These are phyloP conservation scores for Melanopsichium pennsylvanicum DNA, from an alignment of 1,284 basidiomycete species.

Conservation along the genomic window DNA sequence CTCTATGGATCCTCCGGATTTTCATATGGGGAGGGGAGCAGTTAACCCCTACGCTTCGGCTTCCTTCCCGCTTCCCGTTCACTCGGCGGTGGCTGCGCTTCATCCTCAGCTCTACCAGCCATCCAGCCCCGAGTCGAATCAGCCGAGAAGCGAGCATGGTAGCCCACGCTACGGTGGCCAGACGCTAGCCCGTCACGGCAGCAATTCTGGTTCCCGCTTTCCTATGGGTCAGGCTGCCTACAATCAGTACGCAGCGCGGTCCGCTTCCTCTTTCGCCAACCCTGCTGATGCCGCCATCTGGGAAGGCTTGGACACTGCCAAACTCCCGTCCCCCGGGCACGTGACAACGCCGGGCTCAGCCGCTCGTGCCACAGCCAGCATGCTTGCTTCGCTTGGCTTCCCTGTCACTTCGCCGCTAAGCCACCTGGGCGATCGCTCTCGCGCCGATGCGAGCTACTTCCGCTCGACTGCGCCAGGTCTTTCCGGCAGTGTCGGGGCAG, in stretches of 20 bases:
- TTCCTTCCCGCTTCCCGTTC: slow-evolving; percentile 48
- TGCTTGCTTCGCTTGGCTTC: slow-evolving; percentile 44
- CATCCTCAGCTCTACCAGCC: slow-evolving; percentile 48
- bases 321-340: slow-evolving; percentile 39
- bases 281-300: slow-evolving; percentile 44
- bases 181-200: slow-evolving; percentile 38
- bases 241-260: slow-evolving; percentile 23
- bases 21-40: slow-evolving; percentile 54
- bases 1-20: slow-evolving; percentile 49
- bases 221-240: slow-evolving; percentile 3
- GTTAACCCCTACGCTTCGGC: slow-evolving; percentile 50
- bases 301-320: slow-evolving; percentile 48
- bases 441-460: slow-evolving; percentile 43
- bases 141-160: slow-evolving; percentile 52
- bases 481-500: slow-evolving; percentile 18
- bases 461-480: slow-evolving; percentile 40
- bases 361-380: slow-evolving; percentile 31
- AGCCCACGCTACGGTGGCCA: slow-evolving; percentile 50
- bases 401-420: slow-evolving; percentile 43
- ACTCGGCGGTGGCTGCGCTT: slow-evolving; percentile 48
- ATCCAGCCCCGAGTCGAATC: slow-evolving; percentile 55
- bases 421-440: slow-evolving; percentile 39
- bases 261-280: slow-evolving; percentile 13
- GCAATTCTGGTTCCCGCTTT: slow-evolving; percentile 36
- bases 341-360: slow-evolving; percentile 37